A percentile compares a stretch with the other conserved stretches of the same genome.
Evolutionary conservation across 2,329 filamentous ascomycete species (phyloP).

Genomic region (Cladobotryum mycophilum): DNA sequence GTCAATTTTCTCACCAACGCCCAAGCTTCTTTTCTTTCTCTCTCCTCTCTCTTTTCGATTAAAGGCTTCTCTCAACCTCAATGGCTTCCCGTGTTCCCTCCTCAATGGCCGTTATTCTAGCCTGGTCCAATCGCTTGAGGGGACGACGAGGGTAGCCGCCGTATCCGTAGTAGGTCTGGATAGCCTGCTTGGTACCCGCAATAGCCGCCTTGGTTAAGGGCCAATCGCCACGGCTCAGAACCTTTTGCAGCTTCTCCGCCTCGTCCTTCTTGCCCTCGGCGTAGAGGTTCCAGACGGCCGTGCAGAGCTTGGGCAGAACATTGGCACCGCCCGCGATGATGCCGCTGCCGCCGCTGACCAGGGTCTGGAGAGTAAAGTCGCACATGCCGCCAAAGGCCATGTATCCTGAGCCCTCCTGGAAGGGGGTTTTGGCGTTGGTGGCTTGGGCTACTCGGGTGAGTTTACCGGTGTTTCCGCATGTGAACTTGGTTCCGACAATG

Average conservation of each 20-base stretch:
- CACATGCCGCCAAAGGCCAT: conserved; percentile 85
- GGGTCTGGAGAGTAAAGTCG: conserved; percentile 79
- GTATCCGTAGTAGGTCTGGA: conserved; percentile 77
- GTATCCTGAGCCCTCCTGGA: conserved; percentile 56
- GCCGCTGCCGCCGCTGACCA: conserved; percentile 70
- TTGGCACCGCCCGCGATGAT: conserved; percentile 85
- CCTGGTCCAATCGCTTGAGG: conserved; percentile 58
- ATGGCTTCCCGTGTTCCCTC: conserved; percentile 58
- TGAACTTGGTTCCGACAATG: conserved; percentile 86
- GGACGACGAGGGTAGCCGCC: conserved; percentile 70
- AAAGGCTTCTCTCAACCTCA: conserved; percentile 55
- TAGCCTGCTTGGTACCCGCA: conserved; percentile 77
- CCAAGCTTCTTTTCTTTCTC: no score
- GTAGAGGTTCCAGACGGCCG: conserved; percentile 72
- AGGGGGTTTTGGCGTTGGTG: conserved; percentile 63
- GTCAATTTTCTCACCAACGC: neutral
- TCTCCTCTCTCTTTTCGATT: neutral
- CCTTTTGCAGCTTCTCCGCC: conserved; percentile 67
- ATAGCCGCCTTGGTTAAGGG: conserved; percentile 75
- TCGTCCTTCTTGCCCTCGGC: conserved; percentile 66
- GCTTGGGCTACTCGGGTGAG: conserved; percentile 73
- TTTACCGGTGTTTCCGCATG: conserved; percentile 85
- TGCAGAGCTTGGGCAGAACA: conserved; percentile 76
- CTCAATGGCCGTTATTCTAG: conserved; percentile 45
- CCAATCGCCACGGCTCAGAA: conserved; percentile 77